These are phyloP conservation scores for Penicillium sumatraense DNA, from an alignment of 2,329 filamentous ascomycete species.

Conservation along the genomic window DNA sequence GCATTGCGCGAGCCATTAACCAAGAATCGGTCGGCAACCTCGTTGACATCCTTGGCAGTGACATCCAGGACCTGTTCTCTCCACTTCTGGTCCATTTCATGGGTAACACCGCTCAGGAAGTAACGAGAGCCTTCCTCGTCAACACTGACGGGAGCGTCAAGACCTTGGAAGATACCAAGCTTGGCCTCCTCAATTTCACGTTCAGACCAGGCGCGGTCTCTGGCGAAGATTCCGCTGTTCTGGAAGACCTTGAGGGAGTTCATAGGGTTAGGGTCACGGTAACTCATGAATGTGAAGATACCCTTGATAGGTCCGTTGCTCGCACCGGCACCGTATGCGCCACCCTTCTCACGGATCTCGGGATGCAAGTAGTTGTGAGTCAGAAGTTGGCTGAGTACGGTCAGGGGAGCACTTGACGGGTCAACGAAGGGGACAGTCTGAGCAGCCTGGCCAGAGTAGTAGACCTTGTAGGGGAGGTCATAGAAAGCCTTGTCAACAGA, in stretches of 20 bases:
- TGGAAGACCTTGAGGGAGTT: conserved; percentile 87
- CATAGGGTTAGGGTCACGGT: conserved; percentile 91
- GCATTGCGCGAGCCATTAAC: conserved; percentile 68
- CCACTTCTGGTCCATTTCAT: conserved; percentile 85
- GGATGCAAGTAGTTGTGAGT: conserved; percentile 97
- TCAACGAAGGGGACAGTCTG: conserved; percentile 84
- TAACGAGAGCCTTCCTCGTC: conserved; percentile 84
- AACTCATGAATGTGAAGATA: conserved; percentile 92
- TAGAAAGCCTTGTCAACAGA: conserved; percentile 76
- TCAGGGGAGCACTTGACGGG: conserved; percentile 75
- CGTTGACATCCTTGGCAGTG: conserved; percentile 75
- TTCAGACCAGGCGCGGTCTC: conserved; percentile 78
- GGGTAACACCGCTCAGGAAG: conserved; percentile 82
- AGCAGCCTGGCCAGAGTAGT: conserved; percentile 83
- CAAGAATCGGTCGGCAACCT: conserved; percentile 80
- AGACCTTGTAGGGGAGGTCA: conserved; percentile 94
- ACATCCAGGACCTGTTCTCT: conserved; percentile 87
- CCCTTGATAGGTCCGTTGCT: conserved; percentile 80
- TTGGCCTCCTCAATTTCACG: conserved; percentile 95
- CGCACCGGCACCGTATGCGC: conserved; percentile 91
- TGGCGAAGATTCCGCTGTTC: conserved; percentile 80
- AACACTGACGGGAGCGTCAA: conserved; percentile 87
- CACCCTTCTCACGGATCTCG: conserved; percentile 96
- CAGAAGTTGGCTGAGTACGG: conserved; percentile 86
- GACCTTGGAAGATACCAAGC: conserved; percentile 86